phyloP scores from a whole-genome alignment of 2,329 filamentous ascomycete species.

The Fusarium duplospermum region DNA sequence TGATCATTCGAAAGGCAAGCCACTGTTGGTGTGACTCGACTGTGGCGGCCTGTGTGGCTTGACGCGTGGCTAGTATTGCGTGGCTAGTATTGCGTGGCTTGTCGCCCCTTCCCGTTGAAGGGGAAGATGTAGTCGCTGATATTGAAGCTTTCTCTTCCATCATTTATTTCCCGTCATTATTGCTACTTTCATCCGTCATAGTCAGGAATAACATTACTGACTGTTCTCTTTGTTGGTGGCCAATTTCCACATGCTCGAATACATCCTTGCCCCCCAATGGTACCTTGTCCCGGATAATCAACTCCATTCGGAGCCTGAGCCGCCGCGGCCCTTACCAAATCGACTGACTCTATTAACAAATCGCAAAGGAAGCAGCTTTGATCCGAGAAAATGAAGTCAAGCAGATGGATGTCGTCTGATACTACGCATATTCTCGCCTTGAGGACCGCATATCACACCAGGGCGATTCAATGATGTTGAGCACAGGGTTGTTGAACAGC shows the following conservation, averaged over 20 bases:
- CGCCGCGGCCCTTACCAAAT: not conserved
- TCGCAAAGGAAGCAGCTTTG: conserved; percentile 3
- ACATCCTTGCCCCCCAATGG: conserved; percentile 4
- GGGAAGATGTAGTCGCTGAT: not conserved
- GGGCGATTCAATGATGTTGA: not conserved
- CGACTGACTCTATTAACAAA: conserved; percentile 13
- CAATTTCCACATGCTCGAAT: conserved; percentile 2
- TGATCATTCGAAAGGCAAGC: conserved; percentile 25
- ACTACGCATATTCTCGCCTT: not conserved
- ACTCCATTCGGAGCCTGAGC: conserved; percentile 5
- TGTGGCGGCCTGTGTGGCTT: conserved; percentile 33
- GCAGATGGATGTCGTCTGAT: not conserved
- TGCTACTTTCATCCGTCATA: not conserved
- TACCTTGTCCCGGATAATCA: conserved; percentile 13
- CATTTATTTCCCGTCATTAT: not conserved
- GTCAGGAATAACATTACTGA: not conserved
- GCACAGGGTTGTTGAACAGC: not conserved
- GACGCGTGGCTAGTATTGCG: conserved; percentile 27
- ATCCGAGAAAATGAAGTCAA: conserved; percentile 1
- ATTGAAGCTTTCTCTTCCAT: not conserved
- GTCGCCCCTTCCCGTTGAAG: conserved; percentile 17
- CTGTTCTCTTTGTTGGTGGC: conserved; percentile 1
- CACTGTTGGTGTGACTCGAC: not conserved
- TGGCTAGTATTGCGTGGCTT: conserved; percentile 26
- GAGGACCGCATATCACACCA: not conserved